phyloP scores from a whole-genome alignment of 352 stramenopile species.

The Globisporangium paddicum region DNA sequence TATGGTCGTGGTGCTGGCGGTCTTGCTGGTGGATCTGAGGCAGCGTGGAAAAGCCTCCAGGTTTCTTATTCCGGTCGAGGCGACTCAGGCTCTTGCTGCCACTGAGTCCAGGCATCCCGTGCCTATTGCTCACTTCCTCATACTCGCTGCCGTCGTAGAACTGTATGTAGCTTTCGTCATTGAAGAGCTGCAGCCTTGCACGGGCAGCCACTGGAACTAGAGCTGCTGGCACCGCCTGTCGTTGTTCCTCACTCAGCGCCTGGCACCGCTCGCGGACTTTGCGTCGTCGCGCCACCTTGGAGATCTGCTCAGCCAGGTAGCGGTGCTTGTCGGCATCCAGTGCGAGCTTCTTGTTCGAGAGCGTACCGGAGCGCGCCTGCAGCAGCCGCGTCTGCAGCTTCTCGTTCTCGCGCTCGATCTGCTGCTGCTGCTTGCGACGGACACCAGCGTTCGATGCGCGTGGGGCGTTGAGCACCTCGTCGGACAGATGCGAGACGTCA shows the following conservation, averaged over 20 bases:
- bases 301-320: conserved; percentile 54
- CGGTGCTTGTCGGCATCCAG: conserved; percentile 34
- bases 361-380: conserved; percentile 24
- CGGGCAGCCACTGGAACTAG: neutral
- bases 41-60: conserved; percentile 2
- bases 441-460: conserved; percentile 25
- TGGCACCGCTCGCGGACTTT: conserved; percentile 39
- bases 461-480: conserved; percentile 34
- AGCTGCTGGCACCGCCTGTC: neutral
- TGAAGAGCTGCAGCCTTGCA: neutral
- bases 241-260: neutral
- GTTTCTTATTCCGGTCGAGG: conserved; percentile 4
- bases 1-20: neutral
- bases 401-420: conserved; percentile 46
- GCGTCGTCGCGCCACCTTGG: conserved; percentile 36
- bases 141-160: neutral
- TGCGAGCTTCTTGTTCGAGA: conserved; percentile 40
- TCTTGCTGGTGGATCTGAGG: neutral
- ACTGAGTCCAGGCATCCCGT: neutral
- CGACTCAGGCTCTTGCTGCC: conserved; percentile 7
- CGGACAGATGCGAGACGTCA: conserved; percentile 49
- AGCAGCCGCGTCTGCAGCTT: conserved; percentile 35
- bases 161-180: neutral
- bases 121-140: neutral
- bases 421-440: conserved; percentile 33